Percentiles rank a stretch among this genome's conserved stretches.
Conservation (phyloP, 495 filamentous ascomycete species). For the Podospora bellae-mahoneyi region DNA sequence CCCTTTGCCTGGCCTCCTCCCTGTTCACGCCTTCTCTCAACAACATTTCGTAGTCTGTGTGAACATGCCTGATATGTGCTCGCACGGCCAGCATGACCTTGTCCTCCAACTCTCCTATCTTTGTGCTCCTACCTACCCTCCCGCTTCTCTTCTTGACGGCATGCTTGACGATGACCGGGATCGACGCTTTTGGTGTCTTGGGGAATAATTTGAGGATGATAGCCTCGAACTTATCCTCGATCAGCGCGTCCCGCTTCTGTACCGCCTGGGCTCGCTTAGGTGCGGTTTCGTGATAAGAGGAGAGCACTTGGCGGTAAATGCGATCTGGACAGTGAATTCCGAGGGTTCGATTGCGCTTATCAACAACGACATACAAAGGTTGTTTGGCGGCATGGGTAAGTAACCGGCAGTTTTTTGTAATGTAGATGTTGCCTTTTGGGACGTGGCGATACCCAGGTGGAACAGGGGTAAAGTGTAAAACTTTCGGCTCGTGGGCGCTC, state of each 20-base stretch:
- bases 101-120: constrained; percentile 25
- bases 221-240: constrained; percentile 27
- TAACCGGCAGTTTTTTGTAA: constrained; percentile 39
- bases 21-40: constrained; percentile 18
- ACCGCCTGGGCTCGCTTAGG: constrained; percentile 25
- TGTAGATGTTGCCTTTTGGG: constrained; percentile 38
- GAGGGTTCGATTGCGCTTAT: constrained; percentile 18
- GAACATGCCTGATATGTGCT: constrained; percentile 39
- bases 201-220: constrained; percentile 32
- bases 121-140: constrained; percentile 35
- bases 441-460: constrained; percentile 38
- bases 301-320: constrained; percentile 29
- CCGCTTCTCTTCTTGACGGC: constrained; percentile 33
- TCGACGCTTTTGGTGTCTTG: constrained; percentile 22
- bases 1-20: constrained; percentile 22
- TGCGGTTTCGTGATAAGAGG: constrained; percentile 28
- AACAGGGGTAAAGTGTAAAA: constrained; percentile 16
- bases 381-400: constrained; percentile 29
- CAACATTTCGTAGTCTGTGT: constrained; percentile 39
- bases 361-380: constrained; percentile 35
- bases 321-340: constrained; percentile 39
- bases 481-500: background rate
- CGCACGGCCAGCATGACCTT: constrained; percentile 36
- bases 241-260: constrained; percentile 29
- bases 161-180: constrained; percentile 28